Base-by-base conservation (phyloP, 345 rosid genomes). In the Brassica cretica region DNA sequence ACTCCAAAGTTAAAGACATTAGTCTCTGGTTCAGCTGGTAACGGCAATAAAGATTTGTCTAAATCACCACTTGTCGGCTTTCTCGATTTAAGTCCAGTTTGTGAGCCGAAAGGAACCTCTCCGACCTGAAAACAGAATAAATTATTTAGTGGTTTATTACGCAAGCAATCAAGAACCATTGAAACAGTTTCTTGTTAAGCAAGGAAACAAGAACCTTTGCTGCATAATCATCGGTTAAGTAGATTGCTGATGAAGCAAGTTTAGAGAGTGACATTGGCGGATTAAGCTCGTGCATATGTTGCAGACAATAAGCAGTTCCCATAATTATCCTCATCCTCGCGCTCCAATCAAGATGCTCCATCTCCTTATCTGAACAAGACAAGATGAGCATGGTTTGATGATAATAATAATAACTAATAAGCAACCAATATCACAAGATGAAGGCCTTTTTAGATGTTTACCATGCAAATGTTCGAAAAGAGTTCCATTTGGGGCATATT, bases 301-400 rank as follows among this genome's bases (percentile, higher is more conserved):
- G 90, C 46, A 95, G 90, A 83, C 97, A 95, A 70, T 95, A 93
- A 69, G 96, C 98, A 51, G 76, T 83, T 46, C 99, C 99, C 98
- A 95, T 93, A 18, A 89, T 81, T 12, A 89, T 86, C 72, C 99
- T 89, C 88, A 83, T 84, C 87, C 99, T 89, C 41, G 92, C 71
- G 66, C 39, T 81, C 99, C 99, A 95, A 76, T 93, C 99, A 33
- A 95, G 95, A 83, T 93, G 96, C 64, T 95, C 99, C 85, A 89
- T 88, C 64, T 87, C 98, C 74, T 90, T 79, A 68, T 86, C 98
- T 93, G 87, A 77, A 84, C 58, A 72, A 41, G 58, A 61, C 5
- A 46, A 76, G 58, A 39, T 25, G 62, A 37, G 27, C 74, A 78
- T 65, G 55, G 68, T 71, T 56, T 35, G 19, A 32, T 58, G 44